A percentile compares a stretch with the other conserved stretches of the same genome.
Conservation (phyloP, 257 asterid species). For the Linaria vulgaris region DNA sequence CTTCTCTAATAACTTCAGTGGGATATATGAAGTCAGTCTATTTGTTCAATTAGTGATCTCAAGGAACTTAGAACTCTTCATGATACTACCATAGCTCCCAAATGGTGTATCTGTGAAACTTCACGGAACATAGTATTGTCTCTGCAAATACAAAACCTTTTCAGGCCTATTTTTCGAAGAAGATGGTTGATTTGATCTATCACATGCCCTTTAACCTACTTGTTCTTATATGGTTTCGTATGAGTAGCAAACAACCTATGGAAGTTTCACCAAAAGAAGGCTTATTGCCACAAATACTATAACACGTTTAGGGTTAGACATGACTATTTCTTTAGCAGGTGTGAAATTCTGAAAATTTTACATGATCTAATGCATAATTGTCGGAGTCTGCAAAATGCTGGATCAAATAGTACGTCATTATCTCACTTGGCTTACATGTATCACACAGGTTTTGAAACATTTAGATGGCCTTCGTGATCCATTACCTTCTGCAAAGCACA, state of each 20-base stretch:
- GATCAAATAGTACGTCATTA: not conserved
- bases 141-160: not conserved
- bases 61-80: not conserved
- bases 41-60: conserved; percentile 16
- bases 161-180: not conserved
- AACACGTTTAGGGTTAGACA: not conserved
- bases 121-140: not conserved
- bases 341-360: not conserved
- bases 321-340: not conserved
- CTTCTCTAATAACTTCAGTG: conserved; percentile 12
- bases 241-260: not conserved
- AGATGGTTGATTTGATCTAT: not conserved
- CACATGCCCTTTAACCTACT: not conserved
- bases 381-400: not conserved
- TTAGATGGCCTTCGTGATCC: conserved; percentile 96
- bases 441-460: conserved; percentile 82
- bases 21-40: not conserved
- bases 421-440: conserved; percentile 23
- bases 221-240: not conserved
- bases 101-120: not conserved
- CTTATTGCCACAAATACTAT: not conserved
- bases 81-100: not conserved
- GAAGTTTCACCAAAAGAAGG: not conserved
- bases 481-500: conserved; percentile 75
- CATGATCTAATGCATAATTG: not conserved